phyloP scores from a whole-genome alignment of 1,284 basidiomycete species.

The Anthracocystis panici-leucophaei region DNA sequence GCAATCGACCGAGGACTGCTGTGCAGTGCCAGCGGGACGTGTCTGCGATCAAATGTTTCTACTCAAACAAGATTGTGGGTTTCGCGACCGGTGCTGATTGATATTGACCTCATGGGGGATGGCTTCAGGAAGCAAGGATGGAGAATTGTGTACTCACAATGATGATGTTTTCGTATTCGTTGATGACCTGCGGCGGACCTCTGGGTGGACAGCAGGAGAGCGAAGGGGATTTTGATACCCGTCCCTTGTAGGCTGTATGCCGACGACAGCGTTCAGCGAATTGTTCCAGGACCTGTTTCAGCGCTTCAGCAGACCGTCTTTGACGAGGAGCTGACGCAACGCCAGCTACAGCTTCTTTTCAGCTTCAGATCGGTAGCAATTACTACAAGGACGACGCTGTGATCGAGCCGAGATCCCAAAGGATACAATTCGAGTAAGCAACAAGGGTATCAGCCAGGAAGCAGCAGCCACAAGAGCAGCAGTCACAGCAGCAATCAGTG shows the following conservation, averaged over 20 bases:
- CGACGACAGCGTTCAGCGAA: not conserved
- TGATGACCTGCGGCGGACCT: not conserved
- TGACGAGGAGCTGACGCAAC: not conserved
- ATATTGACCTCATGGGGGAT: no score
- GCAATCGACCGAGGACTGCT: no score
- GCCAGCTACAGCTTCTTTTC: slow-evolving; percentile 4
- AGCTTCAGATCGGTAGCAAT: not conserved
- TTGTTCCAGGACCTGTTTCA: not conserved
- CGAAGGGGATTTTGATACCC: not conserved
- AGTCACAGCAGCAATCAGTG: not conserved
- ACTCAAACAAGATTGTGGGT: no score
- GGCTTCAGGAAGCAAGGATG: not conserved
- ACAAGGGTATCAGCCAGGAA: not conserved
- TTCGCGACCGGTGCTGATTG: no score
- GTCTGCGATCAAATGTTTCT: no score
- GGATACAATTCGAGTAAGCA: not conserved
- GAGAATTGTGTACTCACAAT: slow-evolving; percentile 1
- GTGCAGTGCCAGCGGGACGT: no score
- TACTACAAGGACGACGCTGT: not conserved
- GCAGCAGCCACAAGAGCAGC: not conserved
- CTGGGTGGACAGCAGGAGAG: not conserved
- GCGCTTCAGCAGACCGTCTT: not conserved
- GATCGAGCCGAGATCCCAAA: not conserved
- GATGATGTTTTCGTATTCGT: not conserved
- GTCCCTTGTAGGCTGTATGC: not conserved